phyloP scores from a whole-genome alignment of 768 basidiomycete species.

The Russula sp. region DNA sequence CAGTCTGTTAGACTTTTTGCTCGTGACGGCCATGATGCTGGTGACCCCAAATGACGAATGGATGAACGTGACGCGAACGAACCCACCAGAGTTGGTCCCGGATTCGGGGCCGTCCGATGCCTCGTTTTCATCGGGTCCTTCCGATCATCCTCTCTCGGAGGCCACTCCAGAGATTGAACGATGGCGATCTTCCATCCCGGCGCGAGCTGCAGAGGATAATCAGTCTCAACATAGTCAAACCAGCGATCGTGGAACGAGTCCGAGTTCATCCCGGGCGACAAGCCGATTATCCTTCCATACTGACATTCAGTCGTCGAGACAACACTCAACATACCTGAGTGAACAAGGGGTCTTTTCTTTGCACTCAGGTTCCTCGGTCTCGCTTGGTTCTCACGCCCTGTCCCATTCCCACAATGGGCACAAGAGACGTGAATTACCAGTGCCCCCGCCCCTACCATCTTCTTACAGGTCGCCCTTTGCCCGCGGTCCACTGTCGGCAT shows the following conservation, averaged over 20 bases:
- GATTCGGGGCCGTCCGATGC: not conserved
- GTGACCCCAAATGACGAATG: conserved; percentile 62
- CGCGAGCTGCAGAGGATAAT: not conserved
- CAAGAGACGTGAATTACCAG: conserved; percentile 8
- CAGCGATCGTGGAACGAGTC: not conserved
- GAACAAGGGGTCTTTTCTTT: not conserved
- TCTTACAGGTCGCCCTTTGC: not conserved
- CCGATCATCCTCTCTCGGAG: not conserved
- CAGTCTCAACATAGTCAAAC: not conserved
- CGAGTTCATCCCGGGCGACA: conserved; percentile 5
- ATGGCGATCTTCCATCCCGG: conserved; percentile 4
- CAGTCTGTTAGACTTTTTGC: conserved; percentile 62
- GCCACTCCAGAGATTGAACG: conserved; percentile 9
- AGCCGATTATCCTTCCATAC: conserved; percentile 12
- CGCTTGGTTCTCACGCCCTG: not conserved
- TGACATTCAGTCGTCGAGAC: not conserved
- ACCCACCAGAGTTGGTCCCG: too few relatives aligned
- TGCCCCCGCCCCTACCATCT: not conserved
- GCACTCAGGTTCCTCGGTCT: conserved; percentile 6
- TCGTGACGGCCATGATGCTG: conserved; percentile 59
- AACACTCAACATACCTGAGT: not conserved
- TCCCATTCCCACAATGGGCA: not conserved
- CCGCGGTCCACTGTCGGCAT: not conserved
- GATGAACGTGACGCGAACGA: conserved; percentile 23
- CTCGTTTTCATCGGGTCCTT: not conserved